Evolutionary conservation across 495 filamentous ascomycete genomes (phyloP).

Genomic region (Pseudomonodictys pantanalensis): DNA sequence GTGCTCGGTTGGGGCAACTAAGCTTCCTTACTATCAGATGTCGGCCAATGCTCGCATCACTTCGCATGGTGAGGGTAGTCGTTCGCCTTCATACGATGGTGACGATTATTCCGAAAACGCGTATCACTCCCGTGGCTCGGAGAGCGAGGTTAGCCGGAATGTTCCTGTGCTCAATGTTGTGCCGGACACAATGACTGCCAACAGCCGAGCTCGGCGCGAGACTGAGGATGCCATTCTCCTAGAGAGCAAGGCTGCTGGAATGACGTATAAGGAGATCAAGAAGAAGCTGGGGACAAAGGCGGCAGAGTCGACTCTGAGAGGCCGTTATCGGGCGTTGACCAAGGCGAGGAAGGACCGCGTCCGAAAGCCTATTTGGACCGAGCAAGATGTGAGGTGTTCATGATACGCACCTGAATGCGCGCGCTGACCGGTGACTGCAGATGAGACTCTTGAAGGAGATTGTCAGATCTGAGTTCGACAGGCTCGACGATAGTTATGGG

Average conservation of each 20-base stretch:
- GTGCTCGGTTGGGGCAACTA: too few species aligned
- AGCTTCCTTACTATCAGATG: too few species aligned
- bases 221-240: conserved; percentile 61
- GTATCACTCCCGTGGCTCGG: neutral
- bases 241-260: conserved; percentile 57
- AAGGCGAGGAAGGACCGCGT: conserved; percentile 72
- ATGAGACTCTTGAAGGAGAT: conserved; percentile 14
- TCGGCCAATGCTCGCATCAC: too few species aligned
- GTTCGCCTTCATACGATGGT: too few species aligned
- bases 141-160: neutral
- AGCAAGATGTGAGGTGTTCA: conserved; percentile 61
- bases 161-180: neutral
- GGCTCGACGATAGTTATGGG: conserved; percentile 14
- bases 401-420: neutral
- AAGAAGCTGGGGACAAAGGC: conserved; percentile 62
- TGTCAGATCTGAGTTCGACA: conserved; percentile 15
- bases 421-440: conserved; percentile 16
- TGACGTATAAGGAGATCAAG: conserved; percentile 80
- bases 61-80: too few species aligned
- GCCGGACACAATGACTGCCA: neutral
- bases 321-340: conserved; percentile 73
- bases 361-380: conserved; percentile 73
- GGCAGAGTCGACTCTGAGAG: conserved; percentile 84
- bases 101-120: too few species aligned
- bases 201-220: conserved; percentile 8